Evolutionary conservation across 129 eudicot genomes (phyloP).

Genomic region (Centaurea solstitialis): DNA sequence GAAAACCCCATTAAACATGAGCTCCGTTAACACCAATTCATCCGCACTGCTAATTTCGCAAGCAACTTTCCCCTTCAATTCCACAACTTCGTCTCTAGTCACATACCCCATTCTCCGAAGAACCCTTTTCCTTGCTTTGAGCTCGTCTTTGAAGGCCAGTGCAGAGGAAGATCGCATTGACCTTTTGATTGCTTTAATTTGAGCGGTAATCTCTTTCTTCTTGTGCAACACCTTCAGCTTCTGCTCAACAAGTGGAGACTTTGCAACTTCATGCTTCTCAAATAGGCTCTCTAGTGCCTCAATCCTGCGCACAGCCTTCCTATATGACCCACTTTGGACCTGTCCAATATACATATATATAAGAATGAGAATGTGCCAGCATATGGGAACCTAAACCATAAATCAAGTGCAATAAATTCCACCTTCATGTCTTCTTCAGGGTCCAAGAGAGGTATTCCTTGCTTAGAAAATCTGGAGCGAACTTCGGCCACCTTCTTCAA

Average conservation of each 20-base stretch:
- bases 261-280: slow-evolving; percentile 88
- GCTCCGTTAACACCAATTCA: slow-evolving; percentile 86
- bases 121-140: slow-evolving; percentile 93
- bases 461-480: slow-evolving; percentile 75
- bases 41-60: slow-evolving; percentile 98
- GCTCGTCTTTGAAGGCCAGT: slow-evolving; percentile 96
- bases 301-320: slow-evolving; percentile 76
- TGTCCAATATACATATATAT: slow-evolving; percentile 17
- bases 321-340: slow-evolving; percentile 85
- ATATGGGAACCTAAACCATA: neutral
- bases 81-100: slow-evolving; percentile 86
- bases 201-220: slow-evolving; percentile 77
- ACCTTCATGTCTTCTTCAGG: slow-evolving; percentile 99
- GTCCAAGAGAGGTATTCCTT: slow-evolving; percentile 80
- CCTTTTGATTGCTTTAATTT: slow-evolving; percentile 74
- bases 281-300: slow-evolving; percentile 85
- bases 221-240: slow-evolving; percentile 73
- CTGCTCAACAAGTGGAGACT: slow-evolving; percentile 88
- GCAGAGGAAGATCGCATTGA: slow-evolving; percentile 70
- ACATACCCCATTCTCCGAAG: slow-evolving; percentile 95
- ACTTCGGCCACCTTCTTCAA: slow-evolving; percentile 91
- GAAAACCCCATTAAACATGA: slow-evolving; percentile 77
- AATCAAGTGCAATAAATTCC: neutral
- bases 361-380: neutral
- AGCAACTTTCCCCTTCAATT: slow-evolving; percentile 94